Evolutionary conservation across 768 basidiomycete genomes (phyloP), one percentile per base, ranked within the genome.

Genomic region (Xerocomellus chrysenteron): DNA sequence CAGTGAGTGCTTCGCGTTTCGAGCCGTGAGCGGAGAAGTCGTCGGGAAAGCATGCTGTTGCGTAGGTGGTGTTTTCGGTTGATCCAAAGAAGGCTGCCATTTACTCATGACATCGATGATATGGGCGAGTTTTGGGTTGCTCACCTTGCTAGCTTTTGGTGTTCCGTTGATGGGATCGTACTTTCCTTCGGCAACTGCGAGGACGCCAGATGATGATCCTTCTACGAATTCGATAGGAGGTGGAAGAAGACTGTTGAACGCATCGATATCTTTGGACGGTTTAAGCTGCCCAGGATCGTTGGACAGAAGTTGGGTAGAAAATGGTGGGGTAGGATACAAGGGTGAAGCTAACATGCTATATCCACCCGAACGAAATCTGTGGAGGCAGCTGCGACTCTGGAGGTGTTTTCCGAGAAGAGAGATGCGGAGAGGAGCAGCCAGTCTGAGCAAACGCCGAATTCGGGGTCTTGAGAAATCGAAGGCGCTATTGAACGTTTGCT

Each of bases 141-240:
- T 68, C 62, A 84, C 85, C 66, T 82, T 81, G 56, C 72, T 63
- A 36, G 76, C 67, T 67, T 82, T 82, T 16, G 87, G 82, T 19
- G 82, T 79, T 44, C 76, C 82, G 61, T 92, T 93, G 68, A 93
- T 90, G 28, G 91, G 87, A 60, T 89, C 83, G 68, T 92, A 93
- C 70, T 86, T 90, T 42, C 85, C 84, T 63, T 88, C 87, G 26
- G 82, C 81, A 6, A 88, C 79, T 44, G 85, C 86, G 35, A 91
- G 74, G 14, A 84, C 75, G 3, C 89, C 89, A 43, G 89, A 84
- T 14, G 90, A 92, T 4, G 90, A 92, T 21, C 90, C 90, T 68
- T 92, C 90, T 49, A 92, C 75, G 51, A 92, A 92, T 69, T 92
- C 90, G 57, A 92, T 79, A 17, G 86, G 82, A n/a, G 88, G 87